Percentiles rank a stretch among this genome's conserved stretches.
phyloP scores from a whole-genome alignment of 495 filamentous ascomycete species.

The Chaetomium fimeti region DNA sequence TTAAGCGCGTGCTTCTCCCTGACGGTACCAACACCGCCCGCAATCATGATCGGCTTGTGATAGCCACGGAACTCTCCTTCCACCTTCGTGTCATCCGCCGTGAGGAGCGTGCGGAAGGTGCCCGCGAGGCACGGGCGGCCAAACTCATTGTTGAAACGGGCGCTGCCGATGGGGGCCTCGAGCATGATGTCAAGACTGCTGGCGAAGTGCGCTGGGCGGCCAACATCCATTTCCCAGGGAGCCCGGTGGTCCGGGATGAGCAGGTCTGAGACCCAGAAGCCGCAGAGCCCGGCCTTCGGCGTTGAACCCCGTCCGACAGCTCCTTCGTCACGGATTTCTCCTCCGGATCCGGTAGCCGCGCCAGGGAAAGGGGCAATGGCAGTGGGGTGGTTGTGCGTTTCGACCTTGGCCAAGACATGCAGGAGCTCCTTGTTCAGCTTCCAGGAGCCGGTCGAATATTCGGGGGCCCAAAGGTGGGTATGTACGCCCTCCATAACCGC shows the following conservation, averaged over 20 bases:
- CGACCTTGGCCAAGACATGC: constrained; percentile 90
- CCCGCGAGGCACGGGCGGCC: constrained; percentile 87
- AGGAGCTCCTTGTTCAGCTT: constrained; percentile 79
- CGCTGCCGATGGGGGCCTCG: constrained; percentile 90
- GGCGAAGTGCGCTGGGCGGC: constrained; percentile 86
- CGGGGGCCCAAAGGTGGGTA: constrained; percentile 80
- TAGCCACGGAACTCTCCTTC: constrained; percentile 76
- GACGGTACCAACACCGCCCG: constrained; percentile 95
- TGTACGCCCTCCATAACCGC: constrained; percentile 79
- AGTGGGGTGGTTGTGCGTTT: constrained; percentile 97
- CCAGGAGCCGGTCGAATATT: constrained; percentile 83
- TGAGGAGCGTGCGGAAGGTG: constrained; percentile 84
- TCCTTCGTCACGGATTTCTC: constrained; percentile 92
- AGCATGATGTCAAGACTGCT: constrained; percentile 95
- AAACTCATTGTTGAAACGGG: constrained; percentile 97
- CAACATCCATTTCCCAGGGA: constrained; percentile 90
- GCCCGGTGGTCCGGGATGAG: constrained; percentile 75
- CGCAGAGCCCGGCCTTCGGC: constrained; percentile 88
- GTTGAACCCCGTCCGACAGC: constrained; percentile 89
- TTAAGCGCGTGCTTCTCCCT: constrained; percentile 89
- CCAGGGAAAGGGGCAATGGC: constrained; percentile 83
- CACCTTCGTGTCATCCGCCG: constrained; percentile 47
- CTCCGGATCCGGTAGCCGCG: constrained; percentile 92
- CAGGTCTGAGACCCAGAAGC: constrained; percentile 92
- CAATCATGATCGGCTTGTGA: constrained; percentile 99